These are phyloP conservation scores for Chytriomyces hyalinus DNA, from an alignment of 192 early-diverging fungal species.

Conservation along the genomic window DNA sequence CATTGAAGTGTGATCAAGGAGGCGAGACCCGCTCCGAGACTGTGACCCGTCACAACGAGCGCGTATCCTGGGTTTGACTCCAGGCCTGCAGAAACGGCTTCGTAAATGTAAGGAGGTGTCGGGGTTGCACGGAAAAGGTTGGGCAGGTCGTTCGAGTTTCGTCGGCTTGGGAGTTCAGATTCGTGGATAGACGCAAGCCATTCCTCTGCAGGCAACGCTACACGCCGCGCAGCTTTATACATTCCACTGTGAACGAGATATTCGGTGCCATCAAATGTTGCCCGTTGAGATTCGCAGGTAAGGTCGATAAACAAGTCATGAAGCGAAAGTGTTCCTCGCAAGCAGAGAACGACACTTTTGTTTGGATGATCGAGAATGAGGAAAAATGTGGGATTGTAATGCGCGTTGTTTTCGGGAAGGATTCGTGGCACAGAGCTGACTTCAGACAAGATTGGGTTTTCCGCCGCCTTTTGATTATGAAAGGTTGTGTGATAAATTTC, in stretches of 20 bases:
- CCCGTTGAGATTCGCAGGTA: conserved; percentile 72
- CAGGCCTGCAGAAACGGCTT: conserved; percentile 72
- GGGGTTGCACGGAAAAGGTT: conserved; percentile 18
- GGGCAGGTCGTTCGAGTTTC: conserved; percentile 38
- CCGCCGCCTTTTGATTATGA: conserved; percentile 27
- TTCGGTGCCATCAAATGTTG: conserved; percentile 24
- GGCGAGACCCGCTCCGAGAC: conserved; percentile 86
- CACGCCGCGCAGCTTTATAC: conserved; percentile 64
- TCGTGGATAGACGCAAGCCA: conserved; percentile 39
- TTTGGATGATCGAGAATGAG: conserved; percentile 83
- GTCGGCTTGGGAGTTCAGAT: conserved; percentile 49
- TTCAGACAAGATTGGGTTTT: conserved; percentile 4
- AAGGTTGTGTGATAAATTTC: conserved; percentile 76
- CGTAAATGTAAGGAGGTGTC: conserved; percentile 64
- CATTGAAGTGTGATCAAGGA: conserved; percentile 78
- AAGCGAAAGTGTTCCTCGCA: conserved; percentile 86
- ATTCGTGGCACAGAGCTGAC: conserved; percentile 12
- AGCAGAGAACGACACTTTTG: conserved; percentile 76
- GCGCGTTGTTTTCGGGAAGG: conserved; percentile 10
- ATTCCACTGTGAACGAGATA: conserved; percentile 80
- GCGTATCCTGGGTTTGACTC: conserved; percentile 77
- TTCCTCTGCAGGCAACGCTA: conserved; percentile 61
- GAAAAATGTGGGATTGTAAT: conserved; percentile 64
- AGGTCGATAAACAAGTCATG: conserved; percentile 88
- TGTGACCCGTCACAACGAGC: conserved; percentile 86